These are phyloP conservation scores for Carex scoparia DNA, from an alignment of 176 grass and related monocot species.

Conservation along the genomic window DNA sequence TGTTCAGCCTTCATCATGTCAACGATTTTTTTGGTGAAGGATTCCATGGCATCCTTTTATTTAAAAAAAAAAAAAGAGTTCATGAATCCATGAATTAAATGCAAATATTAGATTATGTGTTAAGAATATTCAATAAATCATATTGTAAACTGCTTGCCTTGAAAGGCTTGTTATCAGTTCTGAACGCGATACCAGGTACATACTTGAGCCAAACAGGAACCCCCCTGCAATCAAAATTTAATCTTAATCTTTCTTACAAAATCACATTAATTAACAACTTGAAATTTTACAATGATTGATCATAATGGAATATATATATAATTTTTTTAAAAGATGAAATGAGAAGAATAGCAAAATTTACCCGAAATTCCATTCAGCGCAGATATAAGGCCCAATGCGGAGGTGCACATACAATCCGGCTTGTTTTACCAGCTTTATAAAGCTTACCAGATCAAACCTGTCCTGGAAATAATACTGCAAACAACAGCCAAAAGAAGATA, in stretches of 20 bases:
- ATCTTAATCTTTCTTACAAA: neutral
- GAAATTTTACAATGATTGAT: neutral
- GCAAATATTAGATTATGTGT: neutral
- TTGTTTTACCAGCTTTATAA: slow-evolving; percentile 81
- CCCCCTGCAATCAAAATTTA: slow-evolving; percentile 44
- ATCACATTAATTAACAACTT: neutral
- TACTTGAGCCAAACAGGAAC: slow-evolving; percentile 99
- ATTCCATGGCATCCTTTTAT: slow-evolving; percentile 79
- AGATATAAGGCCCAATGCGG: slow-evolving; percentile 90
- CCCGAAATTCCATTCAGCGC: slow-evolving; percentile 99
- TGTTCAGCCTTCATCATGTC: slow-evolving; percentile 90
- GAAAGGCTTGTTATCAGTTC: slow-evolving; percentile 97
- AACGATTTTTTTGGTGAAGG: slow-evolving; percentile 81
- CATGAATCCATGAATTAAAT: neutral
- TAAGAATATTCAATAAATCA: neutral
- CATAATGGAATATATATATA: neutral
- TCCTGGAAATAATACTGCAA: slow-evolving; percentile 91
- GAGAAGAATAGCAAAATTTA: slow-evolving; percentile 25
- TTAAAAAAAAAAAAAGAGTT: neutral
- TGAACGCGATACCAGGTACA: slow-evolving; percentile 82
- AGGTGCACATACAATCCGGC: slow-evolving; percentile 93
- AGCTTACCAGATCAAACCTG: slow-evolving; percentile 81
- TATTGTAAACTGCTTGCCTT: slow-evolving; percentile 46
- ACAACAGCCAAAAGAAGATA: slow-evolving; percentile 18
- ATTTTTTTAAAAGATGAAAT: neutral